Evolutionary conservation across 192 early-diverging fungal genomes (phyloP).

Genomic region (Phycomyces nitens): DNA sequence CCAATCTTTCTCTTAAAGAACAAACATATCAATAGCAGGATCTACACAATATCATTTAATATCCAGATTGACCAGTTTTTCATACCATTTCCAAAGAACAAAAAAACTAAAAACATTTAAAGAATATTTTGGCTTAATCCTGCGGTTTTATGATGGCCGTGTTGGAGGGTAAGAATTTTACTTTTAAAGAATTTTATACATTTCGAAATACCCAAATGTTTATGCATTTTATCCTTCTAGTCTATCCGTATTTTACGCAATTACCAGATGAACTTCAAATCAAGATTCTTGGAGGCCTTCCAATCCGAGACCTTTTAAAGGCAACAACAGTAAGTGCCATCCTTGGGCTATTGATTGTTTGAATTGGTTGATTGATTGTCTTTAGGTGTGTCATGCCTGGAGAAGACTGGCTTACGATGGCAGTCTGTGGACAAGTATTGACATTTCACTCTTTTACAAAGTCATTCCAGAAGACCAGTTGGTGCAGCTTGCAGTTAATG

Average conservation of each 20-base stretch:
- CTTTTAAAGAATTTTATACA: no score
- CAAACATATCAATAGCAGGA: no score
- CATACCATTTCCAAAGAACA: no score
- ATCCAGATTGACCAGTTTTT: no score
- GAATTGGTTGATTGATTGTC: background rate
- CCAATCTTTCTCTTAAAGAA: no score
- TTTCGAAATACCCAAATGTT: no score
- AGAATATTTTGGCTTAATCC: no score
- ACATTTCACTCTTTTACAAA: slow-evolving; percentile 37
- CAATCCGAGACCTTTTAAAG: slow-evolving; percentile 28
- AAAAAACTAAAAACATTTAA: no score
- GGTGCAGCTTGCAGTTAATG: slow-evolving; percentile 24
- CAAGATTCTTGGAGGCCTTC: slow-evolving; percentile 19
- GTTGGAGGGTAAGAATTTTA: no score
- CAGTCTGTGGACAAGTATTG: slow-evolving; percentile 33
- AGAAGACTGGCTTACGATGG: slow-evolving; percentile 34
- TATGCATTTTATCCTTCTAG: background rate
- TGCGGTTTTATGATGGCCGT: no score
- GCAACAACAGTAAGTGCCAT: slow-evolving; percentile 22
- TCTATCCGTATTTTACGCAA: slow-evolving; percentile 5
- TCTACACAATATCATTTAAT: no score
- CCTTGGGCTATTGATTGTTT: background rate
- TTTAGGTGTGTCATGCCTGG: slow-evolving; percentile 35
- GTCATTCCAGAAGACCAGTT: slow-evolving; percentile 33
- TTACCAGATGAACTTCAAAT: slow-evolving; percentile 32